Conservation (phyloP, 495 filamentous ascomycete genomes). For the Talaromyces adpressus region DNA sequence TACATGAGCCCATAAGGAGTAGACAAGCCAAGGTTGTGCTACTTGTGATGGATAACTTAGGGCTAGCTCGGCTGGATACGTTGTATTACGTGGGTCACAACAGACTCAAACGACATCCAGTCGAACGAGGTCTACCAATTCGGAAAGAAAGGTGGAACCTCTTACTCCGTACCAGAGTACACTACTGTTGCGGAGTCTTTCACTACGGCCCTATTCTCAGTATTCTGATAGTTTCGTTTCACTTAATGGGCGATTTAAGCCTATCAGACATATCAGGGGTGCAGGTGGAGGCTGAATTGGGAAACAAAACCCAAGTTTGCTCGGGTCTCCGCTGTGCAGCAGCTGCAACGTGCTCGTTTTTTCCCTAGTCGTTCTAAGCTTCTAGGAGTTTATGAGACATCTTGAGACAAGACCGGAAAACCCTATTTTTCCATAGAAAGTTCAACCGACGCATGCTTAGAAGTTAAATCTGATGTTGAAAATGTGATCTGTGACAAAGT, state of each 20-base stretch:
- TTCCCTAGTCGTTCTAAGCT: background rate
- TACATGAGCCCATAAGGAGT: background rate
- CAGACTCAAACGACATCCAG: background rate
- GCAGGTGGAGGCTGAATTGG: background rate
- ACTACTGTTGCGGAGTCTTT: background rate
- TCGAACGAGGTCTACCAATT: background rate
- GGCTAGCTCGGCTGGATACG: background rate
- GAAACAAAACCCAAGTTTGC: background rate
- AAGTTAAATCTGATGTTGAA: background rate
- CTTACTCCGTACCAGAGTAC: background rate
- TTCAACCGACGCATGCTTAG: background rate
- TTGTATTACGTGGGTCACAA: background rate
- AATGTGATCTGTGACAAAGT: background rate
- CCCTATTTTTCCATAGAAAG: background rate
- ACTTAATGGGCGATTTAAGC: background rate
- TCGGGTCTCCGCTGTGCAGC: background rate
- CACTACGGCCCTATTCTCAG: background rate
- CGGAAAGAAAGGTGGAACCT: background rate
- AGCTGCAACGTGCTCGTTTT: background rate
- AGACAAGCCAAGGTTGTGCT: background rate
- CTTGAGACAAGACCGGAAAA: background rate
- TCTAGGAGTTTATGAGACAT: conserved; percentile 1
- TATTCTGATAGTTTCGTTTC: background rate
- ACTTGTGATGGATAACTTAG: background rate
- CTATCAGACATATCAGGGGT: background rate